Base-by-base conservation (phyloP, 768 basidiomycete species). In the Omphalotus guepiniiformis region DNA sequence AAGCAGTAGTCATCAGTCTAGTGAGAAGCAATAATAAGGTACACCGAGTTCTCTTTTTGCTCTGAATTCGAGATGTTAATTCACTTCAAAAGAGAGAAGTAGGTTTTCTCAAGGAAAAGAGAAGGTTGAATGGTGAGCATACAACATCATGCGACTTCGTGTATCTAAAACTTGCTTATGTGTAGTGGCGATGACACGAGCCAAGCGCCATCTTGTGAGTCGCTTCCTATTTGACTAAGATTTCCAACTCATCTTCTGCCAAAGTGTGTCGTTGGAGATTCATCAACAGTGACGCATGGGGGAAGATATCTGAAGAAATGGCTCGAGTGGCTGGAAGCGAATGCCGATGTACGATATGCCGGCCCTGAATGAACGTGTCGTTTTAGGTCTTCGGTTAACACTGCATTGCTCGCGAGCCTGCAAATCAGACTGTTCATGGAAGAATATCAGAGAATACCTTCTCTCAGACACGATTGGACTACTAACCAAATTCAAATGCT, bases 181-280 rank as follows among this genome's bases (percentile, higher is more conserved):
- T 46, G 4, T 34, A 90, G 88, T 93, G 49, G 90, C 89, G 1
- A 93, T 93, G 93, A 97, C 93, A 3, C 74, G 93, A 48, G 91
- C 93, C 4, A 85, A 84, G 58, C 73, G 93, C 34, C 92, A 94
- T 58, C 70, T 96, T 40, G 93, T 94, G 54, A 53, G 84, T 72
- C n/a, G n/a, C 6, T 47, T 6, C 11, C 21, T 42, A 42, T 21
- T 43, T 52, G 0, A 15, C 44, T 49, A 32, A 4, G 42, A 7
- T 15, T 45, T 18, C 18, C 21, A 16, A 15, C 18, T 15, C 32
- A 25, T 29, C 46, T 26, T 36, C 4, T 29, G 11, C 12, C 13
- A 35, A 36, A 95, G 91, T 95, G 93, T 55, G 67, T 99, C 2
- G 80, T 99, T 1, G 96, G 96, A 1, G 96, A 99, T 62, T 94